Conservation (phyloP, 768 basidiomycete genomes). For the Neoboletus subvelutipes region DNA sequence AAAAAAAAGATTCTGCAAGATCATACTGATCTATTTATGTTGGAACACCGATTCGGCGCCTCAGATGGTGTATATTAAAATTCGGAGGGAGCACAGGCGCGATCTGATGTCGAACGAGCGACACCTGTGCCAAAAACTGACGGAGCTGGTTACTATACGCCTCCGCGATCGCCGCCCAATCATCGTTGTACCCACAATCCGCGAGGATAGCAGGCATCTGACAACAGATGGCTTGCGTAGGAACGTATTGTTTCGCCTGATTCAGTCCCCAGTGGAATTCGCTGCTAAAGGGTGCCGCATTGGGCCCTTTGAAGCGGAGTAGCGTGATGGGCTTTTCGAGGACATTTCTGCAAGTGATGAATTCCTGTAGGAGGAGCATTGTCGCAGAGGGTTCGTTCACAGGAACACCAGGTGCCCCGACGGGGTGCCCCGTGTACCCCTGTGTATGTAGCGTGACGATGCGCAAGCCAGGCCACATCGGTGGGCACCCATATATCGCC, state of each 20-base stretch:
- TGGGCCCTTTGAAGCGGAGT: slow-evolving; percentile 31
- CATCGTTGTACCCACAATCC: slow-evolving; percentile 29
- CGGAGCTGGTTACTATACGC: slow-evolving; percentile 30
- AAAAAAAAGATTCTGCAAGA: not conserved
- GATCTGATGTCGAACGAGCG: slow-evolving; percentile 31
- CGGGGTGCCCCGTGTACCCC: slow-evolving; percentile 21
- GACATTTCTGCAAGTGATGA: slow-evolving; percentile 20
- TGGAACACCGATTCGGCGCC: slow-evolving; percentile 27
- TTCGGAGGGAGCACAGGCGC: slow-evolving; percentile 33
- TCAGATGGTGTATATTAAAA: slow-evolving; percentile 33
- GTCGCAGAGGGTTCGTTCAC: slow-evolving; percentile 32
- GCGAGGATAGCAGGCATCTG: slow-evolving; percentile 19
- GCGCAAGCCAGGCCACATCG: slow-evolving; percentile 30
- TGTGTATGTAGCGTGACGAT: slow-evolving; percentile 32
- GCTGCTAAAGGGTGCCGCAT: slow-evolving; percentile 26
- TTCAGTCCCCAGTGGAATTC: slow-evolving; percentile 33
- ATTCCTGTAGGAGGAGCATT: slow-evolving; percentile 31
- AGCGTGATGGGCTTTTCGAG: slow-evolving; percentile 23
- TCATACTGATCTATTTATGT: slow-evolving; percentile 11
- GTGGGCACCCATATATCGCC: slow-evolving; percentile 24
- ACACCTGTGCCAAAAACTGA: slow-evolving; percentile 33
- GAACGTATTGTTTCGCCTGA: slow-evolving; percentile 27
- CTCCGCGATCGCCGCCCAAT: slow-evolving; percentile 32
- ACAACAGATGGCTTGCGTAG: slow-evolving; percentile 22
- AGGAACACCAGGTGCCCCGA: slow-evolving; percentile 22